Conservation (phyloP, 768 basidiomycete species). For the Termitomyces eurrhizus region DNA sequence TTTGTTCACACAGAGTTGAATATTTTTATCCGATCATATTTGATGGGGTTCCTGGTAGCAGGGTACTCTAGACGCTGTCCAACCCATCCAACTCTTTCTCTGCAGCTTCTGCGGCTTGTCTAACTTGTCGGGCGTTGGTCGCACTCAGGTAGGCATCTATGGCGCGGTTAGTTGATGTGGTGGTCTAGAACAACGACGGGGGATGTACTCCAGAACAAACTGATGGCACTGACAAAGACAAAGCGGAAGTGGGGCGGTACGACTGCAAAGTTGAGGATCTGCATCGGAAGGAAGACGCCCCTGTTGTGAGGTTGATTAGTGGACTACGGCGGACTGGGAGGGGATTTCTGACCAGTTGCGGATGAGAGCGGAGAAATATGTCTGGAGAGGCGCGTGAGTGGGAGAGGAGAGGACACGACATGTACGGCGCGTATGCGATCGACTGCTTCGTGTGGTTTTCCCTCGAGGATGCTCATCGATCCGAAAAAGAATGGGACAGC, state of each 20-base stretch:
- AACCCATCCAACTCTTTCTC: neutral
- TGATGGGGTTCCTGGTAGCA: too few relatives aligned
- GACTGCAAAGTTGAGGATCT: conserved; percentile 74
- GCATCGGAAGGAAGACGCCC: conserved; percentile 74
- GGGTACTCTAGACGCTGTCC: neutral
- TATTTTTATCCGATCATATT: too few relatives aligned
- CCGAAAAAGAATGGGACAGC: conserved; percentile 56
- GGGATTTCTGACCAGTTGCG: conserved; percentile 60
- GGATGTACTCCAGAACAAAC: conserved; percentile 77
- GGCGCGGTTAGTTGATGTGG: neutral
- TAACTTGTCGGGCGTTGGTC: conserved; percentile 38
- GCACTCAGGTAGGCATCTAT: conserved; percentile 62
- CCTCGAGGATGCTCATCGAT: conserved; percentile 78
- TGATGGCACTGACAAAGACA: conserved; percentile 69
- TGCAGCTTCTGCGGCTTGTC: neutral
- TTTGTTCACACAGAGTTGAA: too few relatives aligned
- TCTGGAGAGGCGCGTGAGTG: conserved; percentile 29
- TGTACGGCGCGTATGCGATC: conserved; percentile 45
- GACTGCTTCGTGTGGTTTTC: conserved; percentile 48
- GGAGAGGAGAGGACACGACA: neutral
- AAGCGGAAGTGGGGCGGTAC: conserved; percentile 78
- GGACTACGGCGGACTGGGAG: too few relatives aligned
- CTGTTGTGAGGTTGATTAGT: conserved; percentile 23
- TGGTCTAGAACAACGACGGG: neutral
- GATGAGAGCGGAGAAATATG: conserved; percentile 68